Conservation (phyloP, 352 stramenopile species). For the Phytophthora aleatoria region DNA sequence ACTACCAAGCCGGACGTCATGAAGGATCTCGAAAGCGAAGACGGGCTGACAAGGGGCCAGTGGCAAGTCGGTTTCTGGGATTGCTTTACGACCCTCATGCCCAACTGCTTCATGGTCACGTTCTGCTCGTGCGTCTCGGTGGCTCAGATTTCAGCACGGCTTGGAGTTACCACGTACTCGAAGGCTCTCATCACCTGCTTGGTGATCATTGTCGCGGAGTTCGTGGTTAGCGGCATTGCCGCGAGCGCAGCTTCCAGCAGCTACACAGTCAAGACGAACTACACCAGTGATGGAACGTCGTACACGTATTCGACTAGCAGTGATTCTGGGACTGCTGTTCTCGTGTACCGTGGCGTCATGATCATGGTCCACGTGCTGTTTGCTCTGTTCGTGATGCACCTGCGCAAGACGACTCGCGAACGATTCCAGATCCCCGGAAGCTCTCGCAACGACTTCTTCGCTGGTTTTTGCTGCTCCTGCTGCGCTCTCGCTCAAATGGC, state of each 20-base stretch:
- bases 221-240: slow-evolving; percentile 20
- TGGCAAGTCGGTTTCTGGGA: slow-evolving; percentile 42
- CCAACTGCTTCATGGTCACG: slow-evolving; percentile 59
- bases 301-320: slow-evolving; percentile 26
- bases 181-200: slow-evolving; percentile 33
- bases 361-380: slow-evolving; percentile 24
- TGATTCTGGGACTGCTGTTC: slow-evolving; percentile 7
- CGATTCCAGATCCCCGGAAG: slow-evolving; percentile 49
- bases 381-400: slow-evolving; percentile 28
- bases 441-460: slow-evolving; percentile 36
- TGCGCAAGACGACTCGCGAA: slow-evolving; percentile 40
- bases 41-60: slow-evolving; percentile 21
- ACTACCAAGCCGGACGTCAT: background rate
- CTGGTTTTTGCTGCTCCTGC: slow-evolving; percentile 47
- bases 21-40: slow-evolving; percentile 28
- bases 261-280: slow-evolving; percentile 23
- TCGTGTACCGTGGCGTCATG: slow-evolving; percentile 23
- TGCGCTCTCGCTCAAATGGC: slow-evolving; percentile 59
- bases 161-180: slow-evolving; percentile 42
- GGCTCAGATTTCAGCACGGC: slow-evolving; percentile 46
- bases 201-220: slow-evolving; percentile 23
- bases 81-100: slow-evolving; percentile 47
- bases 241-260: slow-evolving; percentile 14
- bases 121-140: slow-evolving; percentile 59
- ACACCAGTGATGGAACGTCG: slow-evolving; percentile 11